Evolutionary conservation across 2,329 filamentous ascomycete genomes (phyloP).

Genomic region (Fusarium zealandicum): DNA sequence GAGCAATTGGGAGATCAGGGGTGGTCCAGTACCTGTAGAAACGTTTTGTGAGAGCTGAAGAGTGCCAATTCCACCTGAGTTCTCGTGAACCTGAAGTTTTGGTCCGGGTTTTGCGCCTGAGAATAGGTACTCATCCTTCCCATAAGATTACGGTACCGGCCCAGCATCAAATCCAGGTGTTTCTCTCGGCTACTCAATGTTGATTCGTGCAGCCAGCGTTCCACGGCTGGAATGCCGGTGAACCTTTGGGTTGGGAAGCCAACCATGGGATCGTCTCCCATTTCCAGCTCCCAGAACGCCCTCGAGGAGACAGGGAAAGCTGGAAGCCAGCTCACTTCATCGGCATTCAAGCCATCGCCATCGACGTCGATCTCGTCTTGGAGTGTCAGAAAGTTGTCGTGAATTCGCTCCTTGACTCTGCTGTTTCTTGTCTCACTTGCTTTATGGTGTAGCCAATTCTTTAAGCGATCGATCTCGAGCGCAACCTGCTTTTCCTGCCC

Average conservation of each 20-base stretch:
- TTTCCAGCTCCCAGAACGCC: constrained; percentile 15
- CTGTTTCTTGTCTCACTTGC: constrained; percentile 5
- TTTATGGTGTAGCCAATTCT: constrained; percentile 1
- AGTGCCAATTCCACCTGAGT: neutral
- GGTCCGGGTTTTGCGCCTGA: neutral
- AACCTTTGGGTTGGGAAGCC: neutral
- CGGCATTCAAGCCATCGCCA: neutral
- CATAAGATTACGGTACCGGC: constrained; percentile 3
- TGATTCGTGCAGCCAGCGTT: constrained; percentile 8
- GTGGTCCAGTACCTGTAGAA: no score
- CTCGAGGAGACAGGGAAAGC: constrained; percentile 16
- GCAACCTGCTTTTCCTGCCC: neutral
- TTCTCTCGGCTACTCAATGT: constrained; percentile 2
- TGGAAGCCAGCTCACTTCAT: neutral
- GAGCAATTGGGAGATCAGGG: no score
- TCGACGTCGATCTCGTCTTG: neutral
- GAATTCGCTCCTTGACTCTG: neutral
- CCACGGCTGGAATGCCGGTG: constrained; percentile 13
- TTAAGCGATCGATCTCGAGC: neutral
- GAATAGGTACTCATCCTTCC: constrained; percentile 7
- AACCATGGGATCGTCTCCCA: rapidly evolving
- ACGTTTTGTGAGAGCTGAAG: neutral
- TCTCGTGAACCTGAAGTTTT: neutral
- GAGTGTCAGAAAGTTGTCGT: neutral
- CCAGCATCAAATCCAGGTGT: constrained; percentile 8